Conservation (phyloP, 2,329 filamentous ascomycete genomes). For the Cercospora janseana region DNA sequence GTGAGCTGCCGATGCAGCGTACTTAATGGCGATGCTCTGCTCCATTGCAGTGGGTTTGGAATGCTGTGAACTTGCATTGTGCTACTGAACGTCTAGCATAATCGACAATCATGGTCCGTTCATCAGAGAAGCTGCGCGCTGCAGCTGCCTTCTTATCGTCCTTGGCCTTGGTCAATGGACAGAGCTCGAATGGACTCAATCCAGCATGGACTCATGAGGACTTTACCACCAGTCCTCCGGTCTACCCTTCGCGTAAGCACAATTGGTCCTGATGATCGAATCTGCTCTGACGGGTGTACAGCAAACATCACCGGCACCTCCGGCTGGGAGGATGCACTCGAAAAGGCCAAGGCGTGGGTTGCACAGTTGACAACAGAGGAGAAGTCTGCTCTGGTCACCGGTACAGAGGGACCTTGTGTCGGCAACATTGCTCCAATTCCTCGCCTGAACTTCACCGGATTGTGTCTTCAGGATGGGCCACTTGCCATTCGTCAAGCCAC, state of each 20-base stretch:
- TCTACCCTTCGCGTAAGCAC: constrained; percentile 24
- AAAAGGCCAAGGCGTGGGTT: constrained; percentile 42
- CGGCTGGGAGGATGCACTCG: constrained; percentile 42
- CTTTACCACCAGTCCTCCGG: constrained; percentile 23
- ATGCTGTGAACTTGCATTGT: neutral
- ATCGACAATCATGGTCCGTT: constrained; percentile 14
- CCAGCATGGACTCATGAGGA: constrained; percentile 28
- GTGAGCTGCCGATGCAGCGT: constrained; percentile 1
- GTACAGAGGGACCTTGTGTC: constrained; percentile 31
- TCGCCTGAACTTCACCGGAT: constrained; percentile 41
- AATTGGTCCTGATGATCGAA: neutral
- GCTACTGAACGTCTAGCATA: neutral
- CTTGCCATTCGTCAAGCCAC: constrained; percentile 59
- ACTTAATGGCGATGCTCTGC: constrained; percentile 4
- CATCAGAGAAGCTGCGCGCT: constrained; percentile 17
- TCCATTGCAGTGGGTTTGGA: neutral
- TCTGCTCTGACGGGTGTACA: constrained; percentile 1
- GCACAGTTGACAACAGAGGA: constrained; percentile 42
- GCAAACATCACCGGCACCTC: constrained; percentile 26
- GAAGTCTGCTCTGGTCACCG: constrained; percentile 41
- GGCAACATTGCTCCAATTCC: constrained; percentile 34
- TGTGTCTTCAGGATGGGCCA: constrained; percentile 54
- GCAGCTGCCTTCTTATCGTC: constrained; percentile 19
- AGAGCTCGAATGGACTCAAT: constrained; percentile 8
- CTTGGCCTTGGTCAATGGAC: constrained; percentile 20